Percentiles rank a stretch among this genome's conserved stretches.
phyloP scores from a whole-genome alignment of 1,139 yeast genomes.

The Candida glucosophila region DNA sequence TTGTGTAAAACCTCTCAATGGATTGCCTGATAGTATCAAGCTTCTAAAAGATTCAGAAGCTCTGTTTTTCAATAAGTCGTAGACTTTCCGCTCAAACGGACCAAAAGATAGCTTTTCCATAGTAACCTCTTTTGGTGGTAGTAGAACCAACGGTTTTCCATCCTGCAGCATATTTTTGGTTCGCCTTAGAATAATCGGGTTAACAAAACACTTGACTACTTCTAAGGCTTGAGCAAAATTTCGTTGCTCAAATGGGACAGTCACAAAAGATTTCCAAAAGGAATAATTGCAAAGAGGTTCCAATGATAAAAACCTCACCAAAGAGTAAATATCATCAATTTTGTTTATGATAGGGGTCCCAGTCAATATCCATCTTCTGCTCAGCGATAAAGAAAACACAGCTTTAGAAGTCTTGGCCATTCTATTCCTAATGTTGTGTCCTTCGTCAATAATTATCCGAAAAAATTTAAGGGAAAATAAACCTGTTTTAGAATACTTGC shows the following conservation, averaged over 20 bases:
- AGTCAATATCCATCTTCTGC: slow-evolving; percentile 77
- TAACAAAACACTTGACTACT: slow-evolving; percentile 75
- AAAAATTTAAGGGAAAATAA: slow-evolving; percentile 68
- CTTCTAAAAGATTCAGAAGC: slow-evolving; percentile 64
- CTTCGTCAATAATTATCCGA: slow-evolving; percentile 83
- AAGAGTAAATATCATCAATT: slow-evolving; percentile 76
- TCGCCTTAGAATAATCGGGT: slow-evolving; percentile 75
- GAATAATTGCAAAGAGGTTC: slow-evolving; percentile 88
- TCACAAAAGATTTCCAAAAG: slow-evolving; percentile 84
- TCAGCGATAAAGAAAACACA: slow-evolving; percentile 53
- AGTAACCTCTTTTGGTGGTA: slow-evolving; percentile 69
- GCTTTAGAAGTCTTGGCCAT: slow-evolving; percentile 77
- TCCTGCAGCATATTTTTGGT: slow-evolving; percentile 77
- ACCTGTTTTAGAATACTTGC: too few relatives aligned
- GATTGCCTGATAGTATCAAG: slow-evolving; percentile 57
- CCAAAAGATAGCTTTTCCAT: slow-evolving; percentile 63
- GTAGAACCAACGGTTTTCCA: slow-evolving; percentile 66
- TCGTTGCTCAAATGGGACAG: slow-evolving; percentile 71
- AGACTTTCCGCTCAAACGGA: slow-evolving; percentile 56
- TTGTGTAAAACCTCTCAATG: slow-evolving; percentile 67
- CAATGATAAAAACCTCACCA: slow-evolving; percentile 63
- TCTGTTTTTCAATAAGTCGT: slow-evolving; percentile 58
- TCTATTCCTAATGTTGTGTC: slow-evolving; percentile 81
- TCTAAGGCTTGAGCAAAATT: slow-evolving; percentile 68
- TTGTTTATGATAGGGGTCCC: slow-evolving; percentile 93